Evolutionary conservation across 768 basidiomycete species (phyloP).

Genomic region (Suillus clintonianus): DNA sequence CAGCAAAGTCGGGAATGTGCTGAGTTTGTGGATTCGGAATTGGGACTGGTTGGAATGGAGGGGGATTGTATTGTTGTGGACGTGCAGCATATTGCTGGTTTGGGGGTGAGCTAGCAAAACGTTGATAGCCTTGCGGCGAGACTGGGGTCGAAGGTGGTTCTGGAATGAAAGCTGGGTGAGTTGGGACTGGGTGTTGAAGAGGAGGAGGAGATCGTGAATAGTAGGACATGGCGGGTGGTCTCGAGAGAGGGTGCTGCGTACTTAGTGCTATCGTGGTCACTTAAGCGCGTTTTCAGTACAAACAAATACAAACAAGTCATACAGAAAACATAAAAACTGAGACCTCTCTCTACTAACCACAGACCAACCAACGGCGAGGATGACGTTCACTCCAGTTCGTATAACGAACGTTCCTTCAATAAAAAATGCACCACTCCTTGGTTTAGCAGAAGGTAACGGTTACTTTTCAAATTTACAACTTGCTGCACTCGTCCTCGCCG

Average conservation of each 20-base stretch:
- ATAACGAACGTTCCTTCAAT: constrained; percentile 75
- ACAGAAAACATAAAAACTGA: constrained; percentile 1
- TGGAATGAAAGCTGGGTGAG: constrained; percentile 83
- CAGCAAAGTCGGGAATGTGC: constrained; percentile 49
- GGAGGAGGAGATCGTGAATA: constrained; percentile 69
- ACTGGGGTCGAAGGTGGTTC: constrained; percentile 75
- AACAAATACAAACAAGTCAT: background rate
- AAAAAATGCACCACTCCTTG: constrained; percentile 81
- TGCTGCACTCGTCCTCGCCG: constrained; percentile 70
- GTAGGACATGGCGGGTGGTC: constrained; percentile 21
- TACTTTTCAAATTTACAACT: constrained; percentile 83
- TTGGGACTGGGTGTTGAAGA: constrained; percentile 85
- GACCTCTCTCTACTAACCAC: background rate
- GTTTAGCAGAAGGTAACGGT: constrained; percentile 85
- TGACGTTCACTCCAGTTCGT: constrained; percentile 52
- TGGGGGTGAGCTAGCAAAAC: constrained; percentile 64
- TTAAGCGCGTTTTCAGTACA: background rate
- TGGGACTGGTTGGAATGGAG: constrained; percentile 52
- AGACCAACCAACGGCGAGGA: constrained; percentile 13
- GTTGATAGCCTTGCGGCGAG: constrained; percentile 75
- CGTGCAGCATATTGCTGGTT: constrained; percentile 27
- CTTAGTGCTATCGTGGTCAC: no score
- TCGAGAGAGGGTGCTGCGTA: no score
- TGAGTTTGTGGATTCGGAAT: constrained; percentile 39
- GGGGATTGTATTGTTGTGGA: constrained; percentile 43